phyloP scores from a whole-genome alignment of 495 filamentous ascomycete genomes.

The Durotheca rogersii region DNA sequence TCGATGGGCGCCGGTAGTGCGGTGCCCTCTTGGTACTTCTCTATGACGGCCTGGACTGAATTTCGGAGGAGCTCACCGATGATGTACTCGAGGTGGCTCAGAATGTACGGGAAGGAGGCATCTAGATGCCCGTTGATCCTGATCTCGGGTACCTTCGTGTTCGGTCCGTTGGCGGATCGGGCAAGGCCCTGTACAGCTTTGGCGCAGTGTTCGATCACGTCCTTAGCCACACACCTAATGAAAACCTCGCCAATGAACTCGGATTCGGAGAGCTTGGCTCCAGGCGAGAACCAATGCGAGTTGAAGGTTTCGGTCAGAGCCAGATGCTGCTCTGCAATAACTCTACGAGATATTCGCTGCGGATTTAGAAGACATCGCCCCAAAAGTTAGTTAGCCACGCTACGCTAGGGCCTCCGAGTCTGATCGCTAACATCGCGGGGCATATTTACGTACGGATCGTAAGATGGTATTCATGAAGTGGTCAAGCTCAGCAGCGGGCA shows the following conservation, averaged over 20 bases:
- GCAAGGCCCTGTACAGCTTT: slow-evolving; percentile 68
- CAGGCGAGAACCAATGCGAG: slow-evolving; percentile 86
- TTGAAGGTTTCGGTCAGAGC: slow-evolving; percentile 96
- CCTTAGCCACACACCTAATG: slow-evolving; percentile 86
- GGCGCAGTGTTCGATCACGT: slow-evolving; percentile 83
- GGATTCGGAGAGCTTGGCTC: slow-evolving; percentile 68
- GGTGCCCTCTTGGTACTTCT: slow-evolving; percentile 50
- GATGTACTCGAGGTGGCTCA: slow-evolving; percentile 95
- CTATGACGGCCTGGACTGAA: slow-evolving; percentile 87
- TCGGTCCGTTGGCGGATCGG: slow-evolving; percentile 66
- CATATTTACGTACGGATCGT: slow-evolving; percentile 65
- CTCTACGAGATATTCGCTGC: slow-evolving; percentile 87
- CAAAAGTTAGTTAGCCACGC: too few species aligned
- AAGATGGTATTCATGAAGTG: slow-evolving; percentile 93
- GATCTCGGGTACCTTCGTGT: slow-evolving; percentile 73
- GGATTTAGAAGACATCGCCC: slow-evolving; percentile 7
- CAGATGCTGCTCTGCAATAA: slow-evolving; percentile 97
- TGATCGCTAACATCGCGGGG: too few species aligned
- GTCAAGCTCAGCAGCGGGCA: slow-evolving; percentile 78
- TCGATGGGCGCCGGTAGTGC: slow-evolving; percentile 75
- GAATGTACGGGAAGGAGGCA: slow-evolving; percentile 93
- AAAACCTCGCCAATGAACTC: slow-evolving; percentile 97
- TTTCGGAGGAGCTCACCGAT: slow-evolving; percentile 94
- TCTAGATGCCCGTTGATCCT: slow-evolving; percentile 81
- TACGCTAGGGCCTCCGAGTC: too few species aligned